Percentiles rank a stretch among this genome's conserved stretches.
Evolutionary conservation across 1,284 basidiomycete species (phyloP).

Genomic region (Salmacisia buchloeana): DNA sequence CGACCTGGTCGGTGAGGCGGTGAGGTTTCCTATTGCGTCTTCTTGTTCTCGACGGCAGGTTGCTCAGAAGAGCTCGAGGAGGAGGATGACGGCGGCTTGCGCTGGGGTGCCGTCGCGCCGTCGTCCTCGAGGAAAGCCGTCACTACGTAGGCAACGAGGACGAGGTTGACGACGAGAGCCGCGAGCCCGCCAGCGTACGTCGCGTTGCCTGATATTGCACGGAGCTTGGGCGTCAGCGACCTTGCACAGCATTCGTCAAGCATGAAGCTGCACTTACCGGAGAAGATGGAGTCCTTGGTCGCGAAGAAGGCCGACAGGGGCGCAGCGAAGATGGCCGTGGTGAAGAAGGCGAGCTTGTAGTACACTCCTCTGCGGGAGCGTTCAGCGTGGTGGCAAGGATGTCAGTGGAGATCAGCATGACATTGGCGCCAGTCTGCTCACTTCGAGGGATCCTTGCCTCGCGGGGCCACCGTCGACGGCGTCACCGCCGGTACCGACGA

Average conservation of each 20-base stretch:
- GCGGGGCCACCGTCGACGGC: constrained; percentile 30
- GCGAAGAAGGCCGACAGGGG: constrained; percentile 41
- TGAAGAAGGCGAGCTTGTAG: constrained; percentile 44
- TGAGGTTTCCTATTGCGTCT: background rate
- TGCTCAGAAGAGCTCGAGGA: background rate
- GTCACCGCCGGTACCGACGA: constrained; percentile 16
- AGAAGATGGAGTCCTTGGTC: constrained; percentile 35
- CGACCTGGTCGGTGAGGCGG: background rate
- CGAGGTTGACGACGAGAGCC: constrained; percentile 46
- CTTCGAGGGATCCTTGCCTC: constrained; percentile 30
- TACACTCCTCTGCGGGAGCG: constrained; percentile 31
- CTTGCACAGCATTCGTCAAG: no score
- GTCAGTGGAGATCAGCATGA: background rate
- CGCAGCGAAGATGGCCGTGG: constrained; percentile 38
- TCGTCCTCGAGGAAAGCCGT: constrained; percentile 46
- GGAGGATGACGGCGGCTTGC: background rate
- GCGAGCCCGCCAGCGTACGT: constrained; percentile 47
- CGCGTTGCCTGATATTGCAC: constrained; percentile 31
- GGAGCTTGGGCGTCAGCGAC: background rate
- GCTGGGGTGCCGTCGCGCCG: constrained; percentile 5
- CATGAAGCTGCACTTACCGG: constrained; percentile 30
- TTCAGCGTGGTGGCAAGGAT: background rate
- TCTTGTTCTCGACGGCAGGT: background rate
- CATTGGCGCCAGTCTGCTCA: constrained; percentile 1
- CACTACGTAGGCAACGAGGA: constrained; percentile 42